Conservation (phyloP, 176 grass and related monocot genomes). For the Saccharum officinarum region DNA sequence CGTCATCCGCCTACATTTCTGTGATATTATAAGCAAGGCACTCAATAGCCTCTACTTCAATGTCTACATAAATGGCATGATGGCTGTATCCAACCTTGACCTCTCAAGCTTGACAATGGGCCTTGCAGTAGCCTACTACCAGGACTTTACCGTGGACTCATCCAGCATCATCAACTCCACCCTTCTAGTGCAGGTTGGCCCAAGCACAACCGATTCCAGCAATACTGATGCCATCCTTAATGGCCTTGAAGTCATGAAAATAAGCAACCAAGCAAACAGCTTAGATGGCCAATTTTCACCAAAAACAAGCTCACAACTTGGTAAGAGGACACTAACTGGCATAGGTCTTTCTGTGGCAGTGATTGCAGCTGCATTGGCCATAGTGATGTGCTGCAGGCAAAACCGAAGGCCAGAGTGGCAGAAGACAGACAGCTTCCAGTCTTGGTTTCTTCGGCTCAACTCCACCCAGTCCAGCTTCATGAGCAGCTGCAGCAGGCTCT, state of each 20-base stretch:
- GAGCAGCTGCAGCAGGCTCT: conserved; percentile 68
- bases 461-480: conserved; percentile 72
- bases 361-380: conserved; percentile 46
- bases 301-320: conserved; percentile 39
- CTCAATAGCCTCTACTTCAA: conserved; percentile 86
- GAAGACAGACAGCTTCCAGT: conserved; percentile 76
- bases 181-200: conserved; percentile 74
- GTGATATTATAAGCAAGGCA: conserved; percentile 86
- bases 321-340: conserved; percentile 50
- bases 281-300: conserved; percentile 73
- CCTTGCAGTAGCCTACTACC: conserved; percentile 82
- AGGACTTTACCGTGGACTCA: conserved; percentile 73
- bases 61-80: conserved; percentile 83
- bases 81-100: conserved; percentile 65
- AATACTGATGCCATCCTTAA: conserved; percentile 82
- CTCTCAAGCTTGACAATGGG: conserved; percentile 75
- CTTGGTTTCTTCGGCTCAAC: conserved; percentile 87
- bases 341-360: conserved; percentile 58
- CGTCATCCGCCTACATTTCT: conserved; percentile 79
- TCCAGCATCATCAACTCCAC: conserved; percentile 75
- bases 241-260: conserved; percentile 93
- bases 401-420: conserved; percentile 56
- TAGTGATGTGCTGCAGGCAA: conserved; percentile 54
- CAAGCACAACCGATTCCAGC: conserved; percentile 37
- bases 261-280: conserved; percentile 82